Evolutionary conservation across 2,329 filamentous ascomycete genomes (phyloP).

Genomic region (Fusarium begoniae): DNA sequence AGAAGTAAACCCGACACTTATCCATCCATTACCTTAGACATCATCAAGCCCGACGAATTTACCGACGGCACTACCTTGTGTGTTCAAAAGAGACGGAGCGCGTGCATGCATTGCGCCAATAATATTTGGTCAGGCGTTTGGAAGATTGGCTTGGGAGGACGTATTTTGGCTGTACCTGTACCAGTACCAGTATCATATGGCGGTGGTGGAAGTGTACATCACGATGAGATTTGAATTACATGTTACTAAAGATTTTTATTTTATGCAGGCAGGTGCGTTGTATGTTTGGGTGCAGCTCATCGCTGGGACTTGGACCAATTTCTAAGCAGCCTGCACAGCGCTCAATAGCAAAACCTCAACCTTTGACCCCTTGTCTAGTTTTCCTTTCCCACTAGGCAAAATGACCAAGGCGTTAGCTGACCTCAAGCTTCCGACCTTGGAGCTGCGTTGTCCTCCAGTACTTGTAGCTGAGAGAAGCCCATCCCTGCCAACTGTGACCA

Average conservation of each 20-base stretch:
- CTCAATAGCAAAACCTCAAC: constrained; percentile 86
- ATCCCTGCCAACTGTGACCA: constrained; percentile 72
- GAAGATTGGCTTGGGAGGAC: constrained; percentile 49
- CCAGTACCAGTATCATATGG: constrained; percentile 47
- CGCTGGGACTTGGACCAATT: background rate
- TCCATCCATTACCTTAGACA: constrained; percentile 12
- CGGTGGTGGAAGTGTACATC: constrained; percentile 48
- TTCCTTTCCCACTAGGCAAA: constrained; percentile 71
- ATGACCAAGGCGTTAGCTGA: constrained; percentile 88
- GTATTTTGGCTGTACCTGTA: constrained; percentile 50
- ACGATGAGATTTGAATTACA: constrained; percentile 41
- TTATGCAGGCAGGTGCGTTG: constrained; percentile 27
- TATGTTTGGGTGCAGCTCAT: constrained; percentile 31
- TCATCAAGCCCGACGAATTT: constrained; percentile 21
- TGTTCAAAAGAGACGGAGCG: constrained; percentile 38
- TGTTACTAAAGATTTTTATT: constrained; percentile 37
- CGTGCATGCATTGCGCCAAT: constrained; percentile 50
- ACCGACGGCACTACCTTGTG: constrained; percentile 27
- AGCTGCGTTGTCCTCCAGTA: constrained; percentile 91
- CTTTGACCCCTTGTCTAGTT: constrained; percentile 72
- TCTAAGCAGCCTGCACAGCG: constrained; percentile 44
- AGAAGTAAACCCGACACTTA: constrained; percentile 23
- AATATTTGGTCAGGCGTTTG: constrained; percentile 53
- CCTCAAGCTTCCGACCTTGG: constrained; percentile 85
- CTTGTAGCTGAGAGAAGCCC: constrained; percentile 78